Base-by-base conservation (phyloP, 495 filamentous ascomycete genomes). In the Collariella sp. region DNA sequence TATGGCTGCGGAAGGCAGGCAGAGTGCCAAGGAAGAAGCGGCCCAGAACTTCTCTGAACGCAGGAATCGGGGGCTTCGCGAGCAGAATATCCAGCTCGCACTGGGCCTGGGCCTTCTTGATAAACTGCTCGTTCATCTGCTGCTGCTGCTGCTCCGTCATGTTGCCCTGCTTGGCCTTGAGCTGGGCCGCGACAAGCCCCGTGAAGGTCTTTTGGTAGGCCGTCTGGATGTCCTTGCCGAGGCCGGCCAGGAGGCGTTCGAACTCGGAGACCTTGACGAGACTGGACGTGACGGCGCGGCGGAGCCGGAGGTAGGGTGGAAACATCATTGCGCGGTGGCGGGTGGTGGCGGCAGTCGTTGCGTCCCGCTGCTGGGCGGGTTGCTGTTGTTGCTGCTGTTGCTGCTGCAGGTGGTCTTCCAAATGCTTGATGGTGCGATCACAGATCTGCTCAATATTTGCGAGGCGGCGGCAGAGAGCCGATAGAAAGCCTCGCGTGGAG, bases 401-500 rank as follows among this genome's bases (percentile, higher is more conserved):
- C 34, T 50, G 39, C 20, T 61, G 58, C 7, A 24, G 49, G 40
- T 54, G 61, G 20, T 47, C 57, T 44, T 76, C 63, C 55, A 72
- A 77, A 62, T 68, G 73, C 22, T 55, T 59, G 9, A 67, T 65
- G 0, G 74, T 67, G 18, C 66, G 60, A 20, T 46, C 64, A 26
- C 70, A 64, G 16, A 73, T 60, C 10, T 62, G 54, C 55, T 79
- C 75, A 24, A 81, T 66, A 29, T 76, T 72, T 7, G 50, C 19
- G 29, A 90, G 76, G 26, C 79, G 79, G 45, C 81, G 84, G 67
- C 83, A 88, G 51, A 81, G 76, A 38, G 82, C 83, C 16, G 77
- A 78, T 47, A 91, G 71, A 59, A 90, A 84, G 41, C 81, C 78
- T 11, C 88, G 82, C 13, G 86, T 83, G 57, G 85, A 81, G 46